Conservation (phyloP, 2,329 filamentous ascomycete species). For the Sordariomycetes sp. region DNA sequence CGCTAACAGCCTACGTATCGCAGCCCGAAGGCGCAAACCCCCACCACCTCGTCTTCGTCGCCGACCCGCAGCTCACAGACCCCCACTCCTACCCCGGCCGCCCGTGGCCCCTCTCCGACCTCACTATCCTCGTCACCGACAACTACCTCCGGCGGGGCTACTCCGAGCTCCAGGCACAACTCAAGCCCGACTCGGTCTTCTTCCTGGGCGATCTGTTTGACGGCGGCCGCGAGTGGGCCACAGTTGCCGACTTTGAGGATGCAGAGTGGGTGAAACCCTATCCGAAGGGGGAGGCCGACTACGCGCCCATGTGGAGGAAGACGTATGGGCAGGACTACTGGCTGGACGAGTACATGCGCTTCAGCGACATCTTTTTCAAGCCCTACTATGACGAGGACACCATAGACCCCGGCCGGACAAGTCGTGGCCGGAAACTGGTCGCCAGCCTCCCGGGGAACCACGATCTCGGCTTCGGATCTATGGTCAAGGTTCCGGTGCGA, state of each 20-base stretch:
- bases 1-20: not conserved
- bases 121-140: slow-evolving; percentile 61
- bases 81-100: slow-evolving; percentile 90
- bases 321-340: slow-evolving; percentile 76
- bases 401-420: not conserved
- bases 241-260: slow-evolving; percentile 49
- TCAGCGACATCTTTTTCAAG: slow-evolving; percentile 70
- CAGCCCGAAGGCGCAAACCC: slow-evolving; percentile 70
- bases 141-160: slow-evolving; percentile 82
- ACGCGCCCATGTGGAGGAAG: slow-evolving; percentile 56
- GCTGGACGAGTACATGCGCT: slow-evolving; percentile 77
- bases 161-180: slow-evolving; percentile 58
- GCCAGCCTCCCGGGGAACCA: slow-evolving; percentile 88
- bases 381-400: slow-evolving; percentile 43
- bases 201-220: slow-evolving; percentile 95
- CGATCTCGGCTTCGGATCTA: slow-evolving; percentile 81
- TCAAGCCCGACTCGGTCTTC: slow-evolving; percentile 79
- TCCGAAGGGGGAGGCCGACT: slow-evolving; percentile 39
- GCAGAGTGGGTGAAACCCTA: slow-evolving; percentile 44
- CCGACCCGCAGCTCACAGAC: slow-evolving; percentile 87
- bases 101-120: slow-evolving; percentile 43
- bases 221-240: slow-evolving; percentile 90
- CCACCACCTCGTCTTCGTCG: slow-evolving; percentile 74
- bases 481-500: slow-evolving; percentile 70
- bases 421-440: slow-evolving; percentile 61